phyloP scores from a whole-genome alignment of 495 filamentous ascomycete genomes.

The Penicillium steckii region DNA sequence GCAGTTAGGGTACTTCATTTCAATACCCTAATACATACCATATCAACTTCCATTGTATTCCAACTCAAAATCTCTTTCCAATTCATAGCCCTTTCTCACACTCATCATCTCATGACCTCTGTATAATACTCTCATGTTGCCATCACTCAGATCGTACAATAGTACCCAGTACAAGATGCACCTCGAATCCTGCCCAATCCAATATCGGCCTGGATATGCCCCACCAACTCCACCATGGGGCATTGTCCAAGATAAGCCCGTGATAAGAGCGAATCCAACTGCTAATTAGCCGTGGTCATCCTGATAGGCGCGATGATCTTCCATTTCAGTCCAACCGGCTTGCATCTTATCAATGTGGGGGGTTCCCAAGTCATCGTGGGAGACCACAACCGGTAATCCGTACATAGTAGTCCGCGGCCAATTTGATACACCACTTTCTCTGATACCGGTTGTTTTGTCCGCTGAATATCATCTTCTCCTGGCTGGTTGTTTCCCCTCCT shows the following conservation, averaged over 20 bases:
- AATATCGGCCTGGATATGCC: not conserved
- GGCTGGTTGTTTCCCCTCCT: not conserved
- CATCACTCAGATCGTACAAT: too few relatives aligned
- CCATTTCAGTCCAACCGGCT: not conserved
- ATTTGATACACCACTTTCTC: not conserved
- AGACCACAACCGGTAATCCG: too few relatives aligned
- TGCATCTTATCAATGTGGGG: not conserved
- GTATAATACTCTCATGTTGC: too few relatives aligned
- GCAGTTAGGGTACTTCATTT: too few relatives aligned
- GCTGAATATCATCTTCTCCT: not conserved
- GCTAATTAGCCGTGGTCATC: constrained; percentile 34
- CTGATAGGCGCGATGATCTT: constrained; percentile 3
- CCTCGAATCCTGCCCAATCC: too few relatives aligned
- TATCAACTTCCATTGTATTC: too few relatives aligned
- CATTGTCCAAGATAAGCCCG: not conserved
- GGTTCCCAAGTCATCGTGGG: not conserved
- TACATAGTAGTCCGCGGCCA: too few relatives aligned
- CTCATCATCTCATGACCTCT: too few relatives aligned
- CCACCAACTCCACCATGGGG: not conserved
- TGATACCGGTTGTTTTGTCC: not conserved
- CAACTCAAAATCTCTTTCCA: too few relatives aligned
- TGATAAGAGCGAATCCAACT: constrained; percentile 3
- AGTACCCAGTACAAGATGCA: too few relatives aligned
- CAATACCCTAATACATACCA: too few relatives aligned
- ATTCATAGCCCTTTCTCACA: too few relatives aligned